phyloP scores from a whole-genome alignment of 495 filamentous ascomycete genomes.

The Penicillium coprophilum region DNA sequence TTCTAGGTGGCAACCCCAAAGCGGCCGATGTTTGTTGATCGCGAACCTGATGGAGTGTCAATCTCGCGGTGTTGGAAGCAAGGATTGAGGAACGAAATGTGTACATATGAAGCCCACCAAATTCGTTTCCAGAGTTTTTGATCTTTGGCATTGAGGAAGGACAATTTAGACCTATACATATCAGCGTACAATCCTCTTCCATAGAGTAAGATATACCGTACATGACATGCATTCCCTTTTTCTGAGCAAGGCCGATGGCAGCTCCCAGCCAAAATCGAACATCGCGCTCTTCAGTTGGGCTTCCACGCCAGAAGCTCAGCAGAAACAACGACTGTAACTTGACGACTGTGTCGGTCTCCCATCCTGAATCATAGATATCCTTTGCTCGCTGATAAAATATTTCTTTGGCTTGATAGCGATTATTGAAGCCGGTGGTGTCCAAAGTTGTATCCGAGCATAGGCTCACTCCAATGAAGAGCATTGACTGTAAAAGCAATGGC shows the following conservation, averaged over 20 bases:
- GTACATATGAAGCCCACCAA: constrained; percentile 51
- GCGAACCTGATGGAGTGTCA: constrained; percentile 27
- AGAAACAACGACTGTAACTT: constrained; percentile 44
- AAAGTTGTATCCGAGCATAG: constrained; percentile 39
- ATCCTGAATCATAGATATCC: constrained; percentile 46
- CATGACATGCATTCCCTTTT: constrained; percentile 49
- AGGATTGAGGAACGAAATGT: neutral
- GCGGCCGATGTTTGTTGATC: constrained; percentile 46
- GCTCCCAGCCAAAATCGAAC: constrained; percentile 45
- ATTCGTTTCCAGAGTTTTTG: constrained; percentile 45
- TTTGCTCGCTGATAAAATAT: constrained; percentile 42
- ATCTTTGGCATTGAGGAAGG: constrained; percentile 31
- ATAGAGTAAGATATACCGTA: constrained; percentile 15
- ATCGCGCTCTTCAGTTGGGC: constrained; percentile 42
- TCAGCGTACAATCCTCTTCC: constrained; percentile 11
- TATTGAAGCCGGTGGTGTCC: constrained; percentile 28
- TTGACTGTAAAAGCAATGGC: constrained; percentile 40
- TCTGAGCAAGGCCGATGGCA: constrained; percentile 42
- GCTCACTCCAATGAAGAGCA: constrained; percentile 47
- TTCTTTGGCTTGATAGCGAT: constrained; percentile 42
- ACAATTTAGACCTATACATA: constrained; percentile 35
- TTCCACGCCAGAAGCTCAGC: constrained; percentile 46
- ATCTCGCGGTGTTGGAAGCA: too few relatives aligned
- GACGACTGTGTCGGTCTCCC: constrained; percentile 38
- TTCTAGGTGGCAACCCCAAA: constrained; percentile 38